These are phyloP conservation scores for Lichina pygmaea DNA, from an alignment of 495 filamentous ascomycete species.

Conservation along the genomic window DNA sequence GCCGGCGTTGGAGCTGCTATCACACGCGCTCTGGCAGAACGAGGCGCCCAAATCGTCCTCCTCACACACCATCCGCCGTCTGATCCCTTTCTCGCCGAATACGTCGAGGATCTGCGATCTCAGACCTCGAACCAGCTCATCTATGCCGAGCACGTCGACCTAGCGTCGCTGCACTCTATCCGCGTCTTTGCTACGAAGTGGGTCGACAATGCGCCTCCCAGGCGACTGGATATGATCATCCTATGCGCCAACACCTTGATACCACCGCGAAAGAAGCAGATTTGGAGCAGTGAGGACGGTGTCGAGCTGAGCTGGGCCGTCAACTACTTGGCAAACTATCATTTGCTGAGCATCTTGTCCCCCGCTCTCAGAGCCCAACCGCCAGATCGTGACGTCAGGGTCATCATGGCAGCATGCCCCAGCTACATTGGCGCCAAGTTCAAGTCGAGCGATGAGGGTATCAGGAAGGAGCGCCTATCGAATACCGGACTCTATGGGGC, in stretches of 20 bases:
- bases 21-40: conserved; percentile 41
- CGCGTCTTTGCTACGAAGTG: conserved; percentile 93
- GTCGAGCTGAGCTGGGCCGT: conserved; percentile 77
- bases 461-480: neutral
- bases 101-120: conserved; percentile 64
- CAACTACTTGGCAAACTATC: conserved; percentile 90
- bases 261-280: conserved; percentile 24
- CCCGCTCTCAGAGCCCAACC: conserved; percentile 77
- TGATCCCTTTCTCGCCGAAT: conserved; percentile 76
- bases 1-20: conserved; percentile 71
- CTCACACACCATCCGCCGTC: conserved; percentile 55
- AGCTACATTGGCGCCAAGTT: conserved; percentile 50
- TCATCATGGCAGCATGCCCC: conserved; percentile 67
- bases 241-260: conserved; percentile 58
- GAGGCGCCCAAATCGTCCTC: conserved; percentile 78
- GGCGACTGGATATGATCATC: conserved; percentile 81
- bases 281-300: conserved; percentile 36
- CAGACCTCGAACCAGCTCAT: conserved; percentile 68
- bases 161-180: conserved; percentile 62
- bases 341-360: conserved; percentile 68
- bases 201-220: conserved; percentile 82
- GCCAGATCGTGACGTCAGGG: conserved; percentile 70
- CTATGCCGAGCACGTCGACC: conserved; percentile 83
- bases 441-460: conserved; percentile 17
- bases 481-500: conserved; percentile 33